These are phyloP conservation scores for Diaporthe citri DNA, from an alignment of 2,329 filamentous ascomycete species.

Conservation along the genomic window DNA sequence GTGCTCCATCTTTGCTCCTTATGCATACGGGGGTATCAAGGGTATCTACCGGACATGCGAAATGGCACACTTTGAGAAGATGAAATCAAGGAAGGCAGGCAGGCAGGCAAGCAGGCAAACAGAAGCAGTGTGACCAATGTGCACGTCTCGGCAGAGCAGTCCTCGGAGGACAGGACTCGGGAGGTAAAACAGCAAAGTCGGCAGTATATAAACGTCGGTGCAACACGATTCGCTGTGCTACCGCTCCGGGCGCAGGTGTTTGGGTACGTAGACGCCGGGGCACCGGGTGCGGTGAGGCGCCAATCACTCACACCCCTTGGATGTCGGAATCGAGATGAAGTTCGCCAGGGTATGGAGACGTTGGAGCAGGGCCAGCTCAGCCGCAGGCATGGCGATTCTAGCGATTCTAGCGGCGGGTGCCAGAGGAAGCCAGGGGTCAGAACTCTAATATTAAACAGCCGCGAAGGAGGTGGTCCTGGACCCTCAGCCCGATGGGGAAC, in stretches of 20 bases:
- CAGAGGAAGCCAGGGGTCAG: conserved; percentile 7
- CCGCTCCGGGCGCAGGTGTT: conserved; percentile 32
- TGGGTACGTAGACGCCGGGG: conserved; percentile 28
- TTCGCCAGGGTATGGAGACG: conserved; percentile 10
- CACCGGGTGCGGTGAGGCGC: not conserved
- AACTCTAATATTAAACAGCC: conserved; percentile 19
- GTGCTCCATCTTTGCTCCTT: conserved; percentile 12
- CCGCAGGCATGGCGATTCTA: conserved; percentile 15
- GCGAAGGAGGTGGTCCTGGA: conserved; percentile 1
- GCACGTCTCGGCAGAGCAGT: conserved; percentile 24
- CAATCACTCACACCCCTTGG: not conserved
- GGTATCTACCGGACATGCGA: conserved; percentile 16
- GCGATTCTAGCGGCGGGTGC: conserved; percentile 9
- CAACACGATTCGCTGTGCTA: conserved; percentile 33
- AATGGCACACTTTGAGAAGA: not conserved
- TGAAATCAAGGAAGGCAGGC: not conserved
- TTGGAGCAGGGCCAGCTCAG: conserved; percentile 22
- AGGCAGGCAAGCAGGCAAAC: not conserved
- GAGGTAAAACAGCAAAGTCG: not conserved
- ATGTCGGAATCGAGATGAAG: not conserved
- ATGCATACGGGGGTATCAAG: conserved; percentile 10
- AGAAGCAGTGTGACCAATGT: conserved; percentile 13
- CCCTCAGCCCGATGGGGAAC: not conserved
- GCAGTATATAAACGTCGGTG: conserved; percentile 15
- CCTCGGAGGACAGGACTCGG: not conserved